Evolutionary conservation across 1,284 basidiomycete species (phyloP).

Genomic region (Moesziomyces globuligerus): DNA sequence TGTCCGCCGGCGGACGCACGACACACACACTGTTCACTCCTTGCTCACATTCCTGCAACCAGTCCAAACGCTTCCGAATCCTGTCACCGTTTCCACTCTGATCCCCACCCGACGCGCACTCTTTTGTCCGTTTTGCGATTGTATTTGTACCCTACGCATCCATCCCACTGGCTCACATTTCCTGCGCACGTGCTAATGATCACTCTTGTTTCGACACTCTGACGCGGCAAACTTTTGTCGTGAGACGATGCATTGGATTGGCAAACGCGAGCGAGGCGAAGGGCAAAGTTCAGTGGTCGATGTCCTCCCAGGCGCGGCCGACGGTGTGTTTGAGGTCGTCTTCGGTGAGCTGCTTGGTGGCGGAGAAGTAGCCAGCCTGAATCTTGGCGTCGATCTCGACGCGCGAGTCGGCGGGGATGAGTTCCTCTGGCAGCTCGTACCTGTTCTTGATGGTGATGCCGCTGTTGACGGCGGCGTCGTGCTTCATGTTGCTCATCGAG

Average conservation of each 20-base stretch:
- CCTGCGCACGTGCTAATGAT: background rate
- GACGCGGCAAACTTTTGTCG: background rate
- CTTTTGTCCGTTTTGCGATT: background rate
- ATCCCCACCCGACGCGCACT: background rate
- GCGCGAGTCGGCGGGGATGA: conserved; percentile 54
- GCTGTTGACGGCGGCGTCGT: conserved; percentile 80
- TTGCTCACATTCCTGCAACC: no score
- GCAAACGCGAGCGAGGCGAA: background rate
- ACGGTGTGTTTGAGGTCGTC: conserved; percentile 71
- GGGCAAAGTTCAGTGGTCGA: conserved; percentile 41
- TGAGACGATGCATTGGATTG: background rate
- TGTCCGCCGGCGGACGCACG: conserved; percentile 2
- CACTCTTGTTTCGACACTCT: background rate
- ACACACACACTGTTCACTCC: no score
- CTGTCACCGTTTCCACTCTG: background rate
- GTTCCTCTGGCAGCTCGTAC: conserved; percentile 61
- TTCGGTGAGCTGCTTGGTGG: conserved; percentile 47
- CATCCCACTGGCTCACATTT: background rate
- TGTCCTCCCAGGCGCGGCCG: conserved; percentile 81
- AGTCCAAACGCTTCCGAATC: background rate
- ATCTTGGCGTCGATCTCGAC: conserved; percentile 71
- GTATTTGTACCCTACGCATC: background rate
- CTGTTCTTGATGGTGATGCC: conserved; percentile 81
- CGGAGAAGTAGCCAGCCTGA: conserved; percentile 75
- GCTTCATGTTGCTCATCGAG: conserved; percentile 95